Base-by-base conservation (phyloP, 1,284 basidiomycete species). In the Anthracocystis panici-leucophaei region DNA sequence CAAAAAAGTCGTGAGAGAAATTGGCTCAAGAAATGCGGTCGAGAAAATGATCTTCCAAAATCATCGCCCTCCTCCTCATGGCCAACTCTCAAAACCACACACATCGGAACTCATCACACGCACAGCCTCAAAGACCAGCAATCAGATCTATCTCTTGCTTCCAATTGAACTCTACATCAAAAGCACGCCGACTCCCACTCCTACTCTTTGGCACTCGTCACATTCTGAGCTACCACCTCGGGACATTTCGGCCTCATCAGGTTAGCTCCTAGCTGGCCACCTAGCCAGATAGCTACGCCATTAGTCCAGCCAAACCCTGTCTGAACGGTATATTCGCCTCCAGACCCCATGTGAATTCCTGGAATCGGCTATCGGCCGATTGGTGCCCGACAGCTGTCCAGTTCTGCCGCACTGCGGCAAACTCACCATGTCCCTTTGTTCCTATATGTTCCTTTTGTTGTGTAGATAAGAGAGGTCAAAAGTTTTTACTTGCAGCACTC, bases 241-340 rank as follows among this genome's bases (percentile, higher is more conserved):
- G 72, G 72, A 42, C 72, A 78, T 7, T 63, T 56, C 2, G 76
- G 72, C 29, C 65, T 60, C 7, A 59, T 68, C 51, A 78, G 44
- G 59, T 72, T 64, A 50, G 63, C 68, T n/a, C 76, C 76, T 20
- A 75, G 31, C 54, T 72, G 59, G 12, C 65, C 72, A 35, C 72
- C 72, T 29, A 78, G 51, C 58, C 59, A 71, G 40, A 78, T 57
- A 35, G 68, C 65, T 3, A 78, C 72, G 8, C 76, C 72, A 57
- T 78, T 78, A 18, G 55, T 69, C 76, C 76, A 78, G 0, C 72
- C 72, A 23, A 77, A 78, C 8, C 87, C 66, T 44, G 87, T 89
- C 86, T 92, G 92, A 3, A 92, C 92, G 0, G 90, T 91, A 78
- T 95, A 95, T 87, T 95, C 93, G 20, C 93, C 58, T 3, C 63